These are phyloP conservation scores for Coemansia sp. DNA, from an alignment of 192 early-diverging fungal genomes.

Conservation along the genomic window DNA sequence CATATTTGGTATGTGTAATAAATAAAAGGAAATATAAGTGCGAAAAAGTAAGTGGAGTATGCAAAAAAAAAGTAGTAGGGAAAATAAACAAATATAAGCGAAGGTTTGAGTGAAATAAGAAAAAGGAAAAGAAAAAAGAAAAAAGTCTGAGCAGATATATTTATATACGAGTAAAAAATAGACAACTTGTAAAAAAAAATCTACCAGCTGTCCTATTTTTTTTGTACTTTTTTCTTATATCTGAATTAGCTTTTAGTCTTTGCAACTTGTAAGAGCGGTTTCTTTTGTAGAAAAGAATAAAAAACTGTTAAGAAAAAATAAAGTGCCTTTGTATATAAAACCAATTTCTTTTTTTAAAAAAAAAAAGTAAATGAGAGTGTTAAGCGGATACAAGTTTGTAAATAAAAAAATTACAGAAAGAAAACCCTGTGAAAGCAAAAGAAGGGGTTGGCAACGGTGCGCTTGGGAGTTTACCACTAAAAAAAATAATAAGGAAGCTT, in stretches of 20 bases:
- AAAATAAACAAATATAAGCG: not conserved
- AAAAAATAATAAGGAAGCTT: not conserved
- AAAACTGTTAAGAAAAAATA: no score
- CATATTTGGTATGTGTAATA: not conserved
- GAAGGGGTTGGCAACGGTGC: no score
- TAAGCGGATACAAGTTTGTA: no score
- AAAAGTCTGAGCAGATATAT: not conserved
- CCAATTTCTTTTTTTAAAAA: no score
- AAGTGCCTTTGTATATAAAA: no score
- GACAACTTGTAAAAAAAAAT: not conserved
- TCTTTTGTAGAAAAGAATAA: no score
- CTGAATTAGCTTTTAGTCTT: not conserved
- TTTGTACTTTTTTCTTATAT: not conserved
- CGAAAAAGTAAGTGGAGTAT: no score
- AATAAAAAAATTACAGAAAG: no score
- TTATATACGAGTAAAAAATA: not conserved
- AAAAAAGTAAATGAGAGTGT: no score
- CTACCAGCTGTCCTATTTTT: not conserved
- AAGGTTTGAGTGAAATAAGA: not conserved
- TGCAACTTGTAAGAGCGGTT: no score
- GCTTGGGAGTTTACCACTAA: no score
- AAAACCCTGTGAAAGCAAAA: no score
- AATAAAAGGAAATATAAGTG: not conserved
- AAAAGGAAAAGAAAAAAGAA: conserved; percentile 6
- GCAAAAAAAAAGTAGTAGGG: not conserved